Evolutionary conservation across 768 basidiomycete genomes (phyloP).

Genomic region (Infundibulicybe gibba): DNA sequence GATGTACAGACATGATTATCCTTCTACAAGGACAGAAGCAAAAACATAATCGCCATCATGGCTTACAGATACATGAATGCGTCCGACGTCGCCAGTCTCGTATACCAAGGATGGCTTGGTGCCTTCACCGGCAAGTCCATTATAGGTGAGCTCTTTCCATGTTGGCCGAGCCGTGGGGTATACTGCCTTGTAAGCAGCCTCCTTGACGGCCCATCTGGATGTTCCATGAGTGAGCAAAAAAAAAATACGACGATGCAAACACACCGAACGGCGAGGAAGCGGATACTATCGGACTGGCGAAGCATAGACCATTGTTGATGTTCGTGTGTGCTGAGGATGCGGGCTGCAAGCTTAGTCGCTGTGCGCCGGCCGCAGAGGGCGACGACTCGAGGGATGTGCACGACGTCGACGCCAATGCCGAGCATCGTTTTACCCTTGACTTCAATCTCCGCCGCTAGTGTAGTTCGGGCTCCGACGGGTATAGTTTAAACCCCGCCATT

Average conservation of each 20-base stretch:
- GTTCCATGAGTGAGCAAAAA: slow-evolving; percentile 3
- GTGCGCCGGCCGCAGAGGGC: slow-evolving; percentile 48
- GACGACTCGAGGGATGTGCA: slow-evolving; percentile 64
- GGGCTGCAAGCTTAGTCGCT: slow-evolving; percentile 43
- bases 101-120: slow-evolving; percentile 42
- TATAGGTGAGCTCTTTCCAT: slow-evolving; percentile 74
- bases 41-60: slow-evolving; percentile 81
- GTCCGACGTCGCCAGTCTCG: slow-evolving; percentile 21
- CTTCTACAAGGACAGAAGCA: slow-evolving; percentile 64
- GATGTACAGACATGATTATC: slow-evolving; percentile 4
- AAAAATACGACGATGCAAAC: slow-evolving; percentile 11
- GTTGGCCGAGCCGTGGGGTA: slow-evolving; percentile 57
- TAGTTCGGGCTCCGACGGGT: not conserved
- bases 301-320: slow-evolving; percentile 33
- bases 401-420: slow-evolving; percentile 75
- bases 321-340: slow-evolving; percentile 61
- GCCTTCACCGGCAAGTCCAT: slow-evolving; percentile 19
- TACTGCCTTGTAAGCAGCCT: slow-evolving; percentile 84
- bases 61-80: slow-evolving; percentile 68
- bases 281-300: slow-evolving; percentile 19
- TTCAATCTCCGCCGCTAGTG: slow-evolving; percentile 1
- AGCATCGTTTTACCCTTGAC: slow-evolving; percentile 49
- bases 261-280: slow-evolving; percentile 74
- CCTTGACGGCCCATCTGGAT: slow-evolving; percentile 79
- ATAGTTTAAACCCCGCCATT: too few relatives aligned